Evolutionary conservation across 495 filamentous ascomycete species (phyloP).

Genomic region (Glarea lozoyensis): DNA sequence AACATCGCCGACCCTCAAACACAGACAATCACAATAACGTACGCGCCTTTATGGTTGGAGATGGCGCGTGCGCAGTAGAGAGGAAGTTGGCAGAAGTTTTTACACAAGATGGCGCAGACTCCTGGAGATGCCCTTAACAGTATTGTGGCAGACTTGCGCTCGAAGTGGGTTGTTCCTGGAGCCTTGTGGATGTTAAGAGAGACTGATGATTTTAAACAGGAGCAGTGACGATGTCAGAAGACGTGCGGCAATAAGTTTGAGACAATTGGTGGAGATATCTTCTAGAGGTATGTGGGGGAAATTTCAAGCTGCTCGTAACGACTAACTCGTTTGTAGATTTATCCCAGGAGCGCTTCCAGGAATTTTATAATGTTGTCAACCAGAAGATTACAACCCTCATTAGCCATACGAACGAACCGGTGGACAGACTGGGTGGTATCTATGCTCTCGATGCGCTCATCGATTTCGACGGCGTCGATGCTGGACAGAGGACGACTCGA

Average conservation of each 20-base stretch:
- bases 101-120: slow-evolving; percentile 19
- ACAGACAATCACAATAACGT: not conserved
- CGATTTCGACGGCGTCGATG: slow-evolving; percentile 92
- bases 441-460: slow-evolving; percentile 86
- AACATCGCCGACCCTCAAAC: not conserved
- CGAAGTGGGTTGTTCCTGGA: slow-evolving; percentile 6
- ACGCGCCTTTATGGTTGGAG: slow-evolving; percentile 13
- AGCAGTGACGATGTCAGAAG: slow-evolving; percentile 29
- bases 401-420: slow-evolving; percentile 72
- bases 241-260: slow-evolving; percentile 31
- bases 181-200: not conserved
- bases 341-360: slow-evolving; percentile 62
- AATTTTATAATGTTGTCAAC: slow-evolving; percentile 73
- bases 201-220: slow-evolving; percentile 3
- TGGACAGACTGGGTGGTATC: slow-evolving; percentile 84
- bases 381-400: slow-evolving; percentile 66
- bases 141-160: slow-evolving; percentile 18
- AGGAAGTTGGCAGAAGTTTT: slow-evolving; percentile 3
- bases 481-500: slow-evolving; percentile 84
- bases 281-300: slow-evolving; percentile 26
- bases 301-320: not conserved
- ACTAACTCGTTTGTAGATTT: slow-evolving; percentile 47
- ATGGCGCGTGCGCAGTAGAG: slow-evolving; percentile 16
- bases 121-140: slow-evolving; percentile 17
- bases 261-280: slow-evolving; percentile 30